Evolutionary conservation across 2,329 filamentous ascomycete genomes (phyloP).

Genomic region (Cucurbitaria berberidis): DNA sequence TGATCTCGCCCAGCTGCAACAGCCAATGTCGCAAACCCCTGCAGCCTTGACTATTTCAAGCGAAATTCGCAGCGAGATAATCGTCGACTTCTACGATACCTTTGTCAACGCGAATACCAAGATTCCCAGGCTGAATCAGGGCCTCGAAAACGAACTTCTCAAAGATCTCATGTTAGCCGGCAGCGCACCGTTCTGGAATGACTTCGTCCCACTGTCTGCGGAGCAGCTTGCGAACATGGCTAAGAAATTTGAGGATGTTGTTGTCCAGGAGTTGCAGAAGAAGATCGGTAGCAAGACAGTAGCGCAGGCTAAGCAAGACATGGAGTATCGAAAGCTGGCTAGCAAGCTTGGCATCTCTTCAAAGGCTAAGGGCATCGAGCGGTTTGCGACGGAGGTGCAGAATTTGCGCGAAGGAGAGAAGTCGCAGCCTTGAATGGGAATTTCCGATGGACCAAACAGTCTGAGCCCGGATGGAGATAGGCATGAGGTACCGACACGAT

Average conservation of each 20-base stretch:
- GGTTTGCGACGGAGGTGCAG: background rate
- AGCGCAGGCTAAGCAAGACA: background rate
- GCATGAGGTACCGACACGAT: no score
- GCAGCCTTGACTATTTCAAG: background rate
- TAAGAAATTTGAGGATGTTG: background rate
- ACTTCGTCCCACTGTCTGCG: background rate
- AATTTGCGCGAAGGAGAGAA: background rate
- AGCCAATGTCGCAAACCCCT: background rate
- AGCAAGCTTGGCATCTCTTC: background rate
- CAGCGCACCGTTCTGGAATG: background rate
- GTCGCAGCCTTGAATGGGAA: background rate
- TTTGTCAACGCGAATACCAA: background rate
- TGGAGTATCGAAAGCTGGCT: background rate
- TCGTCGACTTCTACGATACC: background rate
- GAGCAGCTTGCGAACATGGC: background rate
- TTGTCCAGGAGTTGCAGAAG: background rate
- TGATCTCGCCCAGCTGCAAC: background rate
- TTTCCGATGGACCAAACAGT: background rate
- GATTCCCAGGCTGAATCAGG: background rate
- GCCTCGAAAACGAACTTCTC: background rate
- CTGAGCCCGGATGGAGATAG: no score
- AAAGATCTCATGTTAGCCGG: background rate
- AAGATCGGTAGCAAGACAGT: background rate
- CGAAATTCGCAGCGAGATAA: background rate
- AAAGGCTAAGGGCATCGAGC: background rate